Evolutionary conservation across 345 rosid species (phyloP).

Genomic region (Cochlearia excelsa): DNA sequence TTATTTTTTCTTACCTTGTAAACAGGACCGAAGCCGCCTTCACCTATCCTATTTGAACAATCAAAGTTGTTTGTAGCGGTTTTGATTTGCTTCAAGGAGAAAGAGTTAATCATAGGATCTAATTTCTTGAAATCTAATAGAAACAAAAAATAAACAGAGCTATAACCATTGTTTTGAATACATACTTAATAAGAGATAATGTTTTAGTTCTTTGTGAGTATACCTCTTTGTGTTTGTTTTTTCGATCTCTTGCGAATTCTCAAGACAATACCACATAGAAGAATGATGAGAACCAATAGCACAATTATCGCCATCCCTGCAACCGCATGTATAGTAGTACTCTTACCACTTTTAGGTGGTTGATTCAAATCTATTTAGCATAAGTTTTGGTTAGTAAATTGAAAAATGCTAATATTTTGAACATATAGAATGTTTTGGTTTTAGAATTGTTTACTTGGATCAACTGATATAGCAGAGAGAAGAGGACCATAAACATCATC

Average conservation of each 20-base stretch:
- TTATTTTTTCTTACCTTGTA: constrained; percentile 42
- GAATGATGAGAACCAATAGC: not conserved
- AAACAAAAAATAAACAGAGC: not conserved
- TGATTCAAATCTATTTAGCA: constrained; percentile 9
- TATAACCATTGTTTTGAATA: too few species aligned
- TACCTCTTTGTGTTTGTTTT: constrained; percentile 33
- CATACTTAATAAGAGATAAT: too few species aligned
- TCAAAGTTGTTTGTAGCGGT: constrained; percentile 53
- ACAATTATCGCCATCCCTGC: constrained; percentile 2
- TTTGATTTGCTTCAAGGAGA: constrained; percentile 46
- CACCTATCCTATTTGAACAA: constrained; percentile 45
- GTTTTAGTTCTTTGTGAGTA: not conserved
- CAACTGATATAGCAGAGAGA: constrained; percentile 48
- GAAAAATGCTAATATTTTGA: too few species aligned
- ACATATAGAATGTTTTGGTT: not conserved
- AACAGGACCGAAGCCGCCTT: constrained; percentile 68
- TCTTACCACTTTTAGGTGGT: constrained; percentile 7
- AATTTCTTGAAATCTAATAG: constrained; percentile 34
- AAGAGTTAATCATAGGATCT: constrained; percentile 37
- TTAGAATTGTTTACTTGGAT: constrained; percentile 30
- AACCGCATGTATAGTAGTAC: not conserved
- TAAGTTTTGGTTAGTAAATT: too few species aligned
- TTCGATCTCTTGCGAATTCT: constrained; percentile 16
- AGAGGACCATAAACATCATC: constrained; percentile 54
- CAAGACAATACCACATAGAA: constrained; percentile 38